Conservation (phyloP, 31 red algal genomes). For the Endocladia muricata region DNA sequence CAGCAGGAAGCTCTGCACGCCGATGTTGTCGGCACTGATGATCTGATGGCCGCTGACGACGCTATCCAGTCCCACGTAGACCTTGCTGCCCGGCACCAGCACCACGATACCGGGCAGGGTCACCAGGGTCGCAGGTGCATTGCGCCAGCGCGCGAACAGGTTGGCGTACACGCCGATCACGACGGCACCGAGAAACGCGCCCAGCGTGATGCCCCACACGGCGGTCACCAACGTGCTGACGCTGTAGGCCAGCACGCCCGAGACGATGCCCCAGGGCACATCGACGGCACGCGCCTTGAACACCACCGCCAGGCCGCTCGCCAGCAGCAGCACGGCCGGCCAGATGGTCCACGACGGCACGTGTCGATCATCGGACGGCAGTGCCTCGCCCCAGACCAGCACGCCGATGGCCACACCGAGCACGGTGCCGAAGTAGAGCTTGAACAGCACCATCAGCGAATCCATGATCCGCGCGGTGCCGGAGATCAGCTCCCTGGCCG, state of each 20-base stretch:
- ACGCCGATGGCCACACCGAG: neutral
- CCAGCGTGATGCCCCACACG: neutral
- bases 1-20: neutral
- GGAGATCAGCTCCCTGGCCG: neutral
- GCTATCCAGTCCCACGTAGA: neutral
- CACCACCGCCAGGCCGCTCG: neutral
- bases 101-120: neutral
- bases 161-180: neutral
- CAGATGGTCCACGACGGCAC: neutral
- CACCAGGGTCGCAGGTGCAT: neutral
- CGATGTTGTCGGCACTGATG: neutral
- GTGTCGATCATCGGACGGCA: neutral
- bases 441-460: neutral
- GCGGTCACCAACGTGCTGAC: neutral
- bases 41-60: neutral
- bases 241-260: neutral
- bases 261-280: neutral
- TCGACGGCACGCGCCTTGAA: neutral
- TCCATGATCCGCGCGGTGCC: neutral
- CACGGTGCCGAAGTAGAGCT: neutral
- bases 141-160: neutral
- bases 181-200: neutral
- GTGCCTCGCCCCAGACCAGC: neutral
- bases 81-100: neutral
- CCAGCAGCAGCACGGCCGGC: neutral